Evolutionary conservation across 768 basidiomycete genomes (phyloP), one percentile per base, ranked within the genome.

Genomic region (Hypholoma sublateritium): DNA sequence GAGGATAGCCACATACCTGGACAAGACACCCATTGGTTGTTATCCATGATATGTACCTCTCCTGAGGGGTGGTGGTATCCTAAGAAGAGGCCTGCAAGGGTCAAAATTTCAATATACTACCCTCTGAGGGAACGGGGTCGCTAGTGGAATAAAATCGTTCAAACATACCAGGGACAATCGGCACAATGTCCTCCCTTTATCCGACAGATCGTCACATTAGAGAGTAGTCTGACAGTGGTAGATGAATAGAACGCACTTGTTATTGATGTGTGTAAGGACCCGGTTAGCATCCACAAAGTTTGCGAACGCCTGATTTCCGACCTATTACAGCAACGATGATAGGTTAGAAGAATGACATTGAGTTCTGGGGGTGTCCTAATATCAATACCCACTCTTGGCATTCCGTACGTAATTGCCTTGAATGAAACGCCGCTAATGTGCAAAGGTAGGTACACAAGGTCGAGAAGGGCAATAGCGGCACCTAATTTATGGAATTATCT

Each of bases 261-360:
- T 87, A 63, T 84, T 88, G 60, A 89, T 80, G 62, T 82, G 86
- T 0, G 79, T 83, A 45, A 87, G 60, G 12, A 70, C 50, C 19
- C 77, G 37, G 53, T 82, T 69, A 6, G 77, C 70, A 59, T 87
- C 84, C 46, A 87, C 80, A 61, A 83, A 85, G 63, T 85, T 60
- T 0, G 85, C 85, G 59, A 87, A 89, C 1, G 74, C 81, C 64
- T 80, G 78, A 66, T 87, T 86, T 12, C 86, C 84, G 28, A 79
- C 78, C 78, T 78, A 28, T n/a, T 37, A 8, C 42, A 17, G 24
- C 22, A 17, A 3, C 5, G 25, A 5, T 2, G 28, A 56, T 43
- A 24, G 24, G 21, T 56, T 22, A 8, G 50, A 47, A 37, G 14
- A 17, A 46, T 12, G 32, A 68, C 9, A 32, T 7, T 32, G 28